Base-by-base conservation (phyloP, 1,284 basidiomycete species). In the Rhizoctonia solani region DNA sequence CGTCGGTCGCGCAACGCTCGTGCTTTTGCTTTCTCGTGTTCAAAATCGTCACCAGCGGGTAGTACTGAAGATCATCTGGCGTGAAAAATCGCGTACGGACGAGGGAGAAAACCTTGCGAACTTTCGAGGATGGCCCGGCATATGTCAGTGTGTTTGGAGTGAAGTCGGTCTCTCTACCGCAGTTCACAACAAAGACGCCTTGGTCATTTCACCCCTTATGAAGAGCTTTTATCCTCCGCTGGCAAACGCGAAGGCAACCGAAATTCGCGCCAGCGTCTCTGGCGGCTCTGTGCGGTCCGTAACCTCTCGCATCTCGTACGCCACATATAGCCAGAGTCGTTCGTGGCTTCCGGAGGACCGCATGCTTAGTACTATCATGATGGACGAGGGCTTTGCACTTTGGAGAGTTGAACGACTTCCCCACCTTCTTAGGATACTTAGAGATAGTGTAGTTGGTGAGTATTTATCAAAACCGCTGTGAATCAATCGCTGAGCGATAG, bases 81-180 rank as follows among this genome's bases (percentile, higher is more conserved):
- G 58, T 4, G 0, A 11, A 0, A 21, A 61, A 4, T 34, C 29
- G 0, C 58, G 29, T 8, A 1, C 44, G 6, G 58, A 61, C 32
- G 58, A 61, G 14, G 44, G 58, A 0, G 30, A 50, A n/a, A 61
- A 25, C 19, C 32, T 61, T 9, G 13, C 3, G 19, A 5, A 11
- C 6, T 61, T 50, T n/a, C 27, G 11, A n/a, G 46, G 42, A 4
- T 47, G n/a, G 4, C 42, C 16, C 23, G 44, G 55, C 1, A 32
- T 59, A 47, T 63, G 59, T 14, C 59, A 63, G 41, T 46, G 47
- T 13, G 41, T 29, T 19, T 58, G 55, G 55, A 58, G 27, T 25
- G n/a, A 44, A 29, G 21, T 42, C 27, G 13, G 23, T 14, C 39
- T 3, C 2, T 58, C 55, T 27, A 46, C 55, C 14, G 41, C 23